Evolutionary conservation across 2,329 filamentous ascomycete genomes (phyloP).

Genomic region (Hypoxylon sp.): DNA sequence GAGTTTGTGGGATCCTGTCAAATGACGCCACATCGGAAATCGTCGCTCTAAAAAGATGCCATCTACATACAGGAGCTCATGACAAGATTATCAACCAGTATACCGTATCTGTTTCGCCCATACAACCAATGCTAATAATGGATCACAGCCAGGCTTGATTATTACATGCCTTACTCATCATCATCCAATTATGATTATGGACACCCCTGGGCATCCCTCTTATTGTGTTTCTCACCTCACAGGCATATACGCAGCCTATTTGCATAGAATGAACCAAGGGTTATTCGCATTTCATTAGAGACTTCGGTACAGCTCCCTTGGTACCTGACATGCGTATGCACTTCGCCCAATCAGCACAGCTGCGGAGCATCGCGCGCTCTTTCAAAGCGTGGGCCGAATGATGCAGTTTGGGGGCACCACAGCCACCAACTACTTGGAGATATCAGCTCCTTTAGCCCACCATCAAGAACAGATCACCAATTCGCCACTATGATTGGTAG

Average conservation of each 20-base stretch:
- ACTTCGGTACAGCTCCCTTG: conserved; percentile 20
- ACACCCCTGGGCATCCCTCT: conserved; percentile 15
- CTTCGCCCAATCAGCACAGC: conserved; percentile 17
- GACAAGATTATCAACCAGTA: conserved; percentile 14
- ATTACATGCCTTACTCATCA: conserved; percentile 15
- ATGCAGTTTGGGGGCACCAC: conserved; percentile 34
- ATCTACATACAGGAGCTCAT: conserved; percentile 6
- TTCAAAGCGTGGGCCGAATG: conserved; percentile 26
- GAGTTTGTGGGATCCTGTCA: neutral
- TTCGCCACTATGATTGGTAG: conserved; percentile 41
- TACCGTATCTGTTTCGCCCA: conserved; percentile 21
- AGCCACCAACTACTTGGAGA: conserved; percentile 31
- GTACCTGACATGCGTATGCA: conserved; percentile 20
- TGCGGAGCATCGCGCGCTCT: conserved; percentile 25
- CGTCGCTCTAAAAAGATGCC: conserved; percentile 7
- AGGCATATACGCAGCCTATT: conserved; percentile 17
- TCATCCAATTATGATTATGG: conserved; percentile 9
- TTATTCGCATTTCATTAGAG: conserved; percentile 16
- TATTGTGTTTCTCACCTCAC: conserved; percentile 8
- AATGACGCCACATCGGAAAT: conserved; percentile 24
- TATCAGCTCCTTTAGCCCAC: conserved; percentile 43
- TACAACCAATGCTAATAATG: conserved; percentile 30
- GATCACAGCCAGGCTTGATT: conserved; percentile 22
- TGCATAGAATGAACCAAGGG: conserved; percentile 26
- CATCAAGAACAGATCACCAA: conserved; percentile 28